Evolutionary conservation across 768 basidiomycete species (phyloP).

Genomic region (Dioszegia hungarica): DNA sequence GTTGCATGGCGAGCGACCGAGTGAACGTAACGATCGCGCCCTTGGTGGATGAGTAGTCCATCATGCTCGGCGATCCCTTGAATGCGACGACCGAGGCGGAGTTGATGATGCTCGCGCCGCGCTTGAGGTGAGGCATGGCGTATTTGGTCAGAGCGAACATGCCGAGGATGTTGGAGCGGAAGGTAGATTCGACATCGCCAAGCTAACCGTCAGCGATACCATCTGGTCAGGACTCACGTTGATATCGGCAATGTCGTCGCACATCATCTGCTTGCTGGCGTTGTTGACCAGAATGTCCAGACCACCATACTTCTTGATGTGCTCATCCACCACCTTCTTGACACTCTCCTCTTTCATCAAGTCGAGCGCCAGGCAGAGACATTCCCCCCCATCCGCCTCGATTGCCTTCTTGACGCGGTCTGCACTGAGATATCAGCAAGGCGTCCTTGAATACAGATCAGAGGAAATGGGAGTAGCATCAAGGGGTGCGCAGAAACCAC

Average conservation of each 20-base stretch:
- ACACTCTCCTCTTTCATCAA: slow-evolving; percentile 52
- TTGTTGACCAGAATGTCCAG: slow-evolving; percentile 61
- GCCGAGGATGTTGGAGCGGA: slow-evolving; percentile 58
- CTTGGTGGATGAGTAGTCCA: slow-evolving; percentile 61
- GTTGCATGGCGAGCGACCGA: slow-evolving; percentile 56
- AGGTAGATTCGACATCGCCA: slow-evolving; percentile 57
- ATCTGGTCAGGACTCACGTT: slow-evolving; percentile 38
- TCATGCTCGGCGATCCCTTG: slow-evolving; percentile 40
- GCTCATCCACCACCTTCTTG: slow-evolving; percentile 54
- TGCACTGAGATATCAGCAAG: slow-evolving; percentile 8
- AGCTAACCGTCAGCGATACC: slow-evolving; percentile 38
- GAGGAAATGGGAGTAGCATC: no score
- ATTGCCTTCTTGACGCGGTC: slow-evolving; percentile 52
- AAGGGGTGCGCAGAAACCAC: no score
- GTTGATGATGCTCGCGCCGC: slow-evolving; percentile 61
- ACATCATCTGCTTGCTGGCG: slow-evolving; percentile 51
- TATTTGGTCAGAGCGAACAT: slow-evolving; percentile 59
- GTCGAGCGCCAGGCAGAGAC: slow-evolving; percentile 49
- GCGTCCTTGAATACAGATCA: no score
- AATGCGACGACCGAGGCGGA: slow-evolving; percentile 57
- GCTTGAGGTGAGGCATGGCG: slow-evolving; percentile 61
- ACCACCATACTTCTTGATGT: slow-evolving; percentile 50
- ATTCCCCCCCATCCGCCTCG: slow-evolving; percentile 51
- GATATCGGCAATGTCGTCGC: slow-evolving; percentile 54
- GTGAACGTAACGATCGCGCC: slow-evolving; percentile 60